Evolutionary conservation across 2,329 filamentous ascomycete genomes (phyloP).

Genomic region (Botryotinia narcissicola): DNA sequence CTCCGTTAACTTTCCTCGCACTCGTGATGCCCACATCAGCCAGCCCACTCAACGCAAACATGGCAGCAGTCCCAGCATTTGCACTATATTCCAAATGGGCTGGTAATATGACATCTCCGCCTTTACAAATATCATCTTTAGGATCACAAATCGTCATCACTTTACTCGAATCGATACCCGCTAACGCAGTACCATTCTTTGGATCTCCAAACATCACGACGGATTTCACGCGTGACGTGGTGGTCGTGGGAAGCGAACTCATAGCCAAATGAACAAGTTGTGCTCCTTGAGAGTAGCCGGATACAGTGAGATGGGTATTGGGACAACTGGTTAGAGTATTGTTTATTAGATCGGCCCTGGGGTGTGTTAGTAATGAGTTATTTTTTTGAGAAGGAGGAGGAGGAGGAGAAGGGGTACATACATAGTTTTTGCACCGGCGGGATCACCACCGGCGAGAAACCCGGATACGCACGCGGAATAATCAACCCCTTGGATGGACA

Average conservation of each 20-base stretch:
- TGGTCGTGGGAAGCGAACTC: constrained; percentile 22
- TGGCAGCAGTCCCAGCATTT: constrained; percentile 31
- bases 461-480: constrained; percentile 49
- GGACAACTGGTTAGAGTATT: constrained; percentile 29
- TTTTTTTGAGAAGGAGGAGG: not conserved
- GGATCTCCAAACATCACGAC: constrained; percentile 35
- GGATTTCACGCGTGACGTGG: constrained; percentile 27
- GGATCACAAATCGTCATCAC: constrained; percentile 32
- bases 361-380: not conserved
- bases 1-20: constrained; percentile 22
- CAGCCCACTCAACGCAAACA: constrained; percentile 30
- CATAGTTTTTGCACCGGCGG: constrained; percentile 46
- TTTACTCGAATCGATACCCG: constrained; percentile 26
- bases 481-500: constrained; percentile 52
- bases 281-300: constrained; percentile 35
- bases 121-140: constrained; percentile 32
- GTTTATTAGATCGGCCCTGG: constrained; percentile 30
- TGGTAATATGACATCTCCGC: constrained; percentile 22
- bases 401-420: constrained; percentile 1
- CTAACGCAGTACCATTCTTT: constrained; percentile 31
- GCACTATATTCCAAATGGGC: constrained; percentile 31
- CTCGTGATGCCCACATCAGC: constrained; percentile 33
- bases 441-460: constrained; percentile 48
- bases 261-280: constrained; percentile 33
- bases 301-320: constrained; percentile 28